Percentiles rank a stretch among this genome's conserved stretches.
These are phyloP conservation scores for Annulohypoxylon stygium DNA, from an alignment of 495 filamentous ascomycete genomes.

Conservation along the genomic window DNA sequence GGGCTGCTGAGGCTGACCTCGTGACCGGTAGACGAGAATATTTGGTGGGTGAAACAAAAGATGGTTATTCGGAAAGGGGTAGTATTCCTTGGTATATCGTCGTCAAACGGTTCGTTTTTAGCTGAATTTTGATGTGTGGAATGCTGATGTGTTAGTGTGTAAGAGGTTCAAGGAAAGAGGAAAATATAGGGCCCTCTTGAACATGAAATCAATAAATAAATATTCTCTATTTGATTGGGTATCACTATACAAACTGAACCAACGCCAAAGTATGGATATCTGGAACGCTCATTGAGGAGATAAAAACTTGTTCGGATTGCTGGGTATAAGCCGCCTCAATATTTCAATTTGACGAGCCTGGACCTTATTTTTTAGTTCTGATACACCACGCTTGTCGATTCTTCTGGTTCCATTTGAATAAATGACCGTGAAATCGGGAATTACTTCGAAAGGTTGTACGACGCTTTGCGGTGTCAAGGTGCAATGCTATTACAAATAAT, in stretches of 20 bases:
- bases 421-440: slow-evolving; percentile 76
- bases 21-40: slow-evolving; percentile 64
- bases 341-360: slow-evolving; percentile 73
- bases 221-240: slow-evolving; percentile 23
- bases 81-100: slow-evolving; percentile 41
- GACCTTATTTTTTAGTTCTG: slow-evolving; percentile 66
- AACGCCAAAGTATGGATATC: slow-evolving; percentile 21
- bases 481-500: slow-evolving; percentile 65
- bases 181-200: slow-evolving; percentile 3
- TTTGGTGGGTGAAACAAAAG: neutral
- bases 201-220: neutral
- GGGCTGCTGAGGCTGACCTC: slow-evolving; percentile 67
- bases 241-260: slow-evolving; percentile 33
- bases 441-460: slow-evolving; percentile 65
- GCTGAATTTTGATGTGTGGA: neutral
- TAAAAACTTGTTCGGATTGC: slow-evolving; percentile 70
- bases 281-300: slow-evolving; percentile 46
- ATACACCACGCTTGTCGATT: slow-evolving; percentile 66
- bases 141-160: neutral
- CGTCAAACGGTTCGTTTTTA: slow-evolving; percentile 40
- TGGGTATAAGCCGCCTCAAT: slow-evolving; percentile 71
- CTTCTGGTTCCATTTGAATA: slow-evolving; percentile 71
- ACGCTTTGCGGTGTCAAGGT: slow-evolving; percentile 62
- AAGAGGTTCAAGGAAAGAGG: slow-evolving; percentile 16
- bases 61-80: slow-evolving; percentile 8